A percentile compares a stretch with the other conserved stretches of the same genome.
These are phyloP conservation scores for Salix brachista DNA, from an alignment of 345 rosid species.

Conservation along the genomic window DNA sequence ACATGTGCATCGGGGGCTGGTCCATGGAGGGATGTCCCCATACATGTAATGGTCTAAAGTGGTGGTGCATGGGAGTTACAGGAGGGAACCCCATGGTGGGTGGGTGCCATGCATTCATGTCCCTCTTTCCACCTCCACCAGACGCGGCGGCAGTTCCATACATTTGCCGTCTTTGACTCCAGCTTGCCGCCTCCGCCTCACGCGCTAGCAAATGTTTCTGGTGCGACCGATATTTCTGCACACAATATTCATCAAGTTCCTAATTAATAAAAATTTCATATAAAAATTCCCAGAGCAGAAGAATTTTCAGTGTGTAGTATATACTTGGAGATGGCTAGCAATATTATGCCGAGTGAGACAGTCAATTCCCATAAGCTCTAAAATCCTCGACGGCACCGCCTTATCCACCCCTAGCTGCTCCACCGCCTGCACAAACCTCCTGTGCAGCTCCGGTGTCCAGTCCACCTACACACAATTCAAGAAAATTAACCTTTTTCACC, in stretches of 20 bases:
- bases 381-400: conserved; percentile 93
- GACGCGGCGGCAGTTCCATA: conserved; percentile 35
- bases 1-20: conserved; percentile 37
- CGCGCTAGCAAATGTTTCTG: conserved; percentile 76
- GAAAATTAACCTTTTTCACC: not conserved
- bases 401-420: conserved; percentile 91
- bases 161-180: conserved; percentile 69
- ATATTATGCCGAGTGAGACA: conserved; percentile 95
- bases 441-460: conserved; percentile 94
- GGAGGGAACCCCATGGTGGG: conserved; percentile 83
- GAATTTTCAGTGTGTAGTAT: not conserved
- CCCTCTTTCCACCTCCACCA: conserved; percentile 41
- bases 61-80: conserved; percentile 37
- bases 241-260: not conserved
- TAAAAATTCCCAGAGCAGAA: not conserved
- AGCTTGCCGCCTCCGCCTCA: conserved; percentile 77
- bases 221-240: conserved; percentile 88
- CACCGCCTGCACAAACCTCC: conserved; percentile 91
- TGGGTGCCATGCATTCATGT: conserved; percentile 49
- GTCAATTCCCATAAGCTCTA: conserved; percentile 84
- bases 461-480: conserved; percentile 66
- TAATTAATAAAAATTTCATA: no score
- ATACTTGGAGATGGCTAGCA: conserved; percentile 96
- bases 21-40: conserved; percentile 86
- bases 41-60: conserved; percentile 65